Evolutionary conservation across 192 early-diverging fungal genomes (phyloP).

Genomic region (Coemansia reversa): DNA sequence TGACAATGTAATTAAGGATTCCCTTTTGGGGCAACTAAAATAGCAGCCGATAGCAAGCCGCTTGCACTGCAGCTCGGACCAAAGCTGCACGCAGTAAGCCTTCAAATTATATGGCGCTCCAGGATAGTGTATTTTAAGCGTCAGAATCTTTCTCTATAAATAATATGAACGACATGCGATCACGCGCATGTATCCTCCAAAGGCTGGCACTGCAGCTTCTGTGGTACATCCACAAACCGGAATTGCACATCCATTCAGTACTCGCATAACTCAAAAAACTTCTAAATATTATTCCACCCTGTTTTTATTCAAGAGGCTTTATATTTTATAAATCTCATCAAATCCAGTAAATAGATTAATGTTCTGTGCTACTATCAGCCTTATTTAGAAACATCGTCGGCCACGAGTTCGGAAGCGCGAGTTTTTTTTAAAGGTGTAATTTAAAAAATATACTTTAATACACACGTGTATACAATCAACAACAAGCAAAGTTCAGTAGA

Average conservation of each 20-base stretch:
- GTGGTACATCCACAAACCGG: constrained; percentile 60
- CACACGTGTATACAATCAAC: no score
- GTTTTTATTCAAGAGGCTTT: not conserved
- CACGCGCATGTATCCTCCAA: constrained; percentile 33
- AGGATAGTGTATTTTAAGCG: not conserved
- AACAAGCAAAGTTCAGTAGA: no score
- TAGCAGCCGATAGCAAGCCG: not conserved
- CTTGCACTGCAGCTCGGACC: not conserved
- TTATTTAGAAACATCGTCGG: no score
- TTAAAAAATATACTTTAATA: no score
- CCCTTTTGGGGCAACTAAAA: not conserved
- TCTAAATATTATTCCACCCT: not conserved
- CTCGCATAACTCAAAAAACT: not conserved
- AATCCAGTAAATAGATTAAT: not conserved
- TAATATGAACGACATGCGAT: constrained; percentile 63
- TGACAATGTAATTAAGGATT: not conserved
- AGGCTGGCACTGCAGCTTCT: constrained; percentile 68
- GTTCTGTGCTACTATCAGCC: no score
- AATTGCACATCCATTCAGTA: not conserved
- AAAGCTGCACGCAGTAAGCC: not conserved
- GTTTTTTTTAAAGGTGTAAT: no score
- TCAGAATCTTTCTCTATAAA: not conserved
- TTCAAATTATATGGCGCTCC: not conserved
- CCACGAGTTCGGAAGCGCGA: no score
- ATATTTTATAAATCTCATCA: not conserved